A percentile compares a stretch with the other conserved stretches of the same genome.
Conservation (phyloP, 2,329 filamentous ascomycete genomes). For the Exophiala sideris region DNA sequence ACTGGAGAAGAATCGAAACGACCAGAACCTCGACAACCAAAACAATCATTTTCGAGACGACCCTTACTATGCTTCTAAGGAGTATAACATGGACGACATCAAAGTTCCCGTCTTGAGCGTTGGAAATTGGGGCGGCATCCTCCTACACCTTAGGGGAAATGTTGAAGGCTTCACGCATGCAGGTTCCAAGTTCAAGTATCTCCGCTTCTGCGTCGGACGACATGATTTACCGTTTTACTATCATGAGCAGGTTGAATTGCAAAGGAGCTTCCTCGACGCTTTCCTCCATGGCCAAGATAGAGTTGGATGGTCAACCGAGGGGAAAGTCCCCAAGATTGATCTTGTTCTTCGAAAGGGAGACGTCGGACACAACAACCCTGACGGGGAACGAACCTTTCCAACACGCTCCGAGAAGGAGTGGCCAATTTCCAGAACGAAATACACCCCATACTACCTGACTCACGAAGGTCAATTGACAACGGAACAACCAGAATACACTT, state of each 20-base stretch:
- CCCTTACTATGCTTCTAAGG: slow-evolving; percentile 61
- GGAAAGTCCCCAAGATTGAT: slow-evolving; percentile 51
- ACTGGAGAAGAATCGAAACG: slow-evolving; percentile 36
- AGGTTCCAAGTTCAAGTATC: slow-evolving; percentile 64
- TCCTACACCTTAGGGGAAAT: slow-evolving; percentile 67
- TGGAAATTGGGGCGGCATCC: slow-evolving; percentile 68
- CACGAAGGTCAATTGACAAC: slow-evolving; percentile 43
- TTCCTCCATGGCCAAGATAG: slow-evolving; percentile 67
- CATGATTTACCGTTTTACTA: slow-evolving; percentile 74
- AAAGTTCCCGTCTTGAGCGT: slow-evolving; percentile 65
- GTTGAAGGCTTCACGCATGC: slow-evolving; percentile 61
- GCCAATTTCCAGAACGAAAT: slow-evolving; percentile 65
- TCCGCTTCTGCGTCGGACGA: slow-evolving; percentile 66
- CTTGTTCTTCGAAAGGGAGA: slow-evolving; percentile 64
- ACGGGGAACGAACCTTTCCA: slow-evolving; percentile 55
- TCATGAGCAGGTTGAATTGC: slow-evolving; percentile 63
- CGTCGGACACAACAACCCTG: slow-evolving; percentile 63
- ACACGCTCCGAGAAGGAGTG: slow-evolving; percentile 60
- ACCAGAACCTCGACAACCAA: slow-evolving; percentile 46
- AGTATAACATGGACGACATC: slow-evolving; percentile 64
- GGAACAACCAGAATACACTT: slow-evolving; percentile 30
- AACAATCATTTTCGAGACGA: slow-evolving; percentile 59
- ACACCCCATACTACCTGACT: slow-evolving; percentile 60
- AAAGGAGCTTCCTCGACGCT: slow-evolving; percentile 65
- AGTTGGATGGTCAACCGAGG: slow-evolving; percentile 38